Evolutionary conservation across 306 rosid genomes (phyloP).

Genomic region (Dalbergia oliveri): DNA sequence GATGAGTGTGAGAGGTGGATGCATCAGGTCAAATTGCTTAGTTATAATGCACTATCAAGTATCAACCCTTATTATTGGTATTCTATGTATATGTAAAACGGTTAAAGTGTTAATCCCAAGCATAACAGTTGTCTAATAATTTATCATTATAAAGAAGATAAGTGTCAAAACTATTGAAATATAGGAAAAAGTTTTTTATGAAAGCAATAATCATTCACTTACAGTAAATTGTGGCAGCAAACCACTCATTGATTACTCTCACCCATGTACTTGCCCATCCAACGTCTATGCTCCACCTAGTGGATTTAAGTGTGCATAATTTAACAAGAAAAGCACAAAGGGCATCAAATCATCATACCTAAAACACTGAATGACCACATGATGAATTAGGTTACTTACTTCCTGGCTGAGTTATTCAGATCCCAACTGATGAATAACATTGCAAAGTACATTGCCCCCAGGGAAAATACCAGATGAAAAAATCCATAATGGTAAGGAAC

Average conservation of each 20-base stretch:
- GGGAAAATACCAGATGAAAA: slow-evolving; percentile 82
- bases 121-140: not conserved
- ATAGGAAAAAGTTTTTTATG: not conserved
- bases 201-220: slow-evolving; percentile 48
- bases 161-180: not conserved
- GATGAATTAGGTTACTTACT: slow-evolving; percentile 53
- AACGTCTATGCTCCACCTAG: slow-evolving; percentile 94
- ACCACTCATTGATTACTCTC: slow-evolving; percentile 83
- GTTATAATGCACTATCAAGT: not conserved
- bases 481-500: slow-evolving; percentile 83
- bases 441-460: slow-evolving; percentile 92
- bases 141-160: not conserved
- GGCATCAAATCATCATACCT: slow-evolving; percentile 2
- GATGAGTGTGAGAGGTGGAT: not conserved
- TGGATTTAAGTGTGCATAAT: slow-evolving; percentile 36
- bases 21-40: not conserved
- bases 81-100: not conserved
- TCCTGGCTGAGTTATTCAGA: slow-evolving; percentile 75
- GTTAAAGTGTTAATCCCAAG: not conserved
- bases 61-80: not conserved
- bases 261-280: slow-evolving; percentile 97
- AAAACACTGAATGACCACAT: not conserved
- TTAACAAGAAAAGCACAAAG: slow-evolving; percentile 10
- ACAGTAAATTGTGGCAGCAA: slow-evolving; percentile 88
- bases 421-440: slow-evolving; percentile 97